Percentiles rank a stretch among this genome's conserved stretches.
Conservation (phyloP, 2,329 filamentous ascomycete species). For the Aspergillus glaucus region DNA sequence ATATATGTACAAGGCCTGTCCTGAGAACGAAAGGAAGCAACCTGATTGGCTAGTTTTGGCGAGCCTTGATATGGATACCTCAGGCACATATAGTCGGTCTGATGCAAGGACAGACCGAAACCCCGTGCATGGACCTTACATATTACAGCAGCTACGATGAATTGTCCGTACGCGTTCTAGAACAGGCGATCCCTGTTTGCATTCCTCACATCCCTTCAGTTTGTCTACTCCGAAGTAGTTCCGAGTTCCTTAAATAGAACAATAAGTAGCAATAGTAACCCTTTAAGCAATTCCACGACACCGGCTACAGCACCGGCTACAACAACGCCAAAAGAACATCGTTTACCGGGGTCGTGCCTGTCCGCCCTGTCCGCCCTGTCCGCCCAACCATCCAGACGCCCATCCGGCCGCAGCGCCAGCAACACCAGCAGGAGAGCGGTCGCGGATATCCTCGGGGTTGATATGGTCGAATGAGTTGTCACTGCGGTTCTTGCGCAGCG, state of each 20-base stretch:
- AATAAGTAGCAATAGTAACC: constrained; percentile 8
- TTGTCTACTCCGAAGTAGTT: too few species aligned
- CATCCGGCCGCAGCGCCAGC: constrained; percentile 14
- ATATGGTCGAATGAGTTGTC: constrained; percentile 88
- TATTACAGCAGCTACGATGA: constrained; percentile 11
- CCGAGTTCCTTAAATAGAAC: too few species aligned
- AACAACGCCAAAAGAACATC: constrained; percentile 1
- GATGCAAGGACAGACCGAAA: too few species aligned
- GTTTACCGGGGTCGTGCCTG: constrained; percentile 22
- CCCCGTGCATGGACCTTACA: constrained; percentile 14
- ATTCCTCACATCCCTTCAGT: not conserved
- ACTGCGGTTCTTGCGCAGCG: constrained; percentile 71
- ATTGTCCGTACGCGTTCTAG: constrained; percentile 12
- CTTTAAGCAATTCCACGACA: constrained; percentile 19
- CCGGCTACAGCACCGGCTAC: constrained; percentile 22
- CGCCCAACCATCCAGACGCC: constrained; percentile 28
- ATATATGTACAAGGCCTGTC: too few species aligned
- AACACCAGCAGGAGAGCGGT: constrained; percentile 1
- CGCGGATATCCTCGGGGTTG: constrained; percentile 59
- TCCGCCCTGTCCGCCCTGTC: constrained; percentile 8
- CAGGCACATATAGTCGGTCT: not conserved
- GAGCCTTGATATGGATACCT: too few species aligned
- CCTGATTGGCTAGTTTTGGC: too few species aligned
- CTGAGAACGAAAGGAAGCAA: too few species aligned
- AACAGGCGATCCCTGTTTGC: not conserved